Conservation (phyloP, 331 rosid species). For the Rosa hybrid region DNA sequence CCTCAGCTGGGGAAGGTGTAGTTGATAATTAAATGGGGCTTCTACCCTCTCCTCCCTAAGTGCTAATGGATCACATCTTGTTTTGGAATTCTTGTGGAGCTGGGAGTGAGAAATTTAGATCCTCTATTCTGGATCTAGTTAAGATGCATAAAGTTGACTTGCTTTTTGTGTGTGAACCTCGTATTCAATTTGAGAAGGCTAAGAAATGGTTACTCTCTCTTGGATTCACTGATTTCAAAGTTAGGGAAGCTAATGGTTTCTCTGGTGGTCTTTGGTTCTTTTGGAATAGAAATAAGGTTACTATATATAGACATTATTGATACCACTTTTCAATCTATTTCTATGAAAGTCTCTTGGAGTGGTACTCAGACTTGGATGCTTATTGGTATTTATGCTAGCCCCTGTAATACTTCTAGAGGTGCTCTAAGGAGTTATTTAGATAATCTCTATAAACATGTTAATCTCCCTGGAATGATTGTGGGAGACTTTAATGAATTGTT, state of each 20-base stretch:
- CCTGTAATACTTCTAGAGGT: background rate
- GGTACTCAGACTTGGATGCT: background rate
- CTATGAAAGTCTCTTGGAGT: background rate
- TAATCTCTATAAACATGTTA: too few relatives aligned
- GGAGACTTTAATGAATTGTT: background rate
- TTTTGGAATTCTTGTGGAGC: background rate
- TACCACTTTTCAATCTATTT: background rate
- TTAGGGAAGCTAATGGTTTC: background rate
- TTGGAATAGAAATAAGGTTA: background rate
- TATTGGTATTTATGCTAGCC: background rate
- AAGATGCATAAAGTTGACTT: background rate
- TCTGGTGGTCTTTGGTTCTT: background rate
- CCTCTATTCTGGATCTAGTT: background rate
- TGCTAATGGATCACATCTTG: background rate
- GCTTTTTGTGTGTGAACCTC: background rate
- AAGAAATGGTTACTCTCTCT: too few relatives aligned
- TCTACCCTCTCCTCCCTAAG: background rate
- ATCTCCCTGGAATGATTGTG: background rate
- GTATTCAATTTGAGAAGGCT: background rate
- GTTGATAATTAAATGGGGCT: too few relatives aligned
- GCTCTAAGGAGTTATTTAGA: background rate
- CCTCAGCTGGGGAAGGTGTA: background rate
- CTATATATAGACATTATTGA: background rate
- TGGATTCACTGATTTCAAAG: background rate
- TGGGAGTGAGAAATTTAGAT: background rate